These are phyloP conservation scores for Nidularia pulvinata DNA, from an alignment of 768 basidiomycete genomes.

Conservation along the genomic window DNA sequence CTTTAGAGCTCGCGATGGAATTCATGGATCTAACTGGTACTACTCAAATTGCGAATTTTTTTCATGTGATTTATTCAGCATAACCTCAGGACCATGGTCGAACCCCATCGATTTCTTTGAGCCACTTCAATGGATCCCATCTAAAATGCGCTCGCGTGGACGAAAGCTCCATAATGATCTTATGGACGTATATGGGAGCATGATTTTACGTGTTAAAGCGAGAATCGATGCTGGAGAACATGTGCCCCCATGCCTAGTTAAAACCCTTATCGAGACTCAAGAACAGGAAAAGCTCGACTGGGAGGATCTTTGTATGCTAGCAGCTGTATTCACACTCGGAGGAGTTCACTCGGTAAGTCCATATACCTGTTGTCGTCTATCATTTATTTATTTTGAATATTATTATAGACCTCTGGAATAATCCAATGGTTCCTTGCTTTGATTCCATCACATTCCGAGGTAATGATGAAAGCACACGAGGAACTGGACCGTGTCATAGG, in stretches of 20 bases:
- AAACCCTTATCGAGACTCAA: constrained; percentile 28
- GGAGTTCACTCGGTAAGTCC: constrained; percentile 37
- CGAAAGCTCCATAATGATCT: constrained; percentile 33
- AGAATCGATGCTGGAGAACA: constrained; percentile 30
- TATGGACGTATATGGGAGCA: constrained; percentile 30
- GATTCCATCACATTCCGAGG: constrained; percentile 22
- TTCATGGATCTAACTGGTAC: constrained; percentile 31
- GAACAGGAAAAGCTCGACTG: constrained; percentile 32
- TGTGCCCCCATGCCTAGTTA: constrained; percentile 41
- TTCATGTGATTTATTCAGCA: constrained; percentile 11
- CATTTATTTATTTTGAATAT: neutral
- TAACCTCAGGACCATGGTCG: constrained; percentile 36
- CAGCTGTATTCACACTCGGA: constrained; percentile 38
- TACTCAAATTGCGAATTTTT: constrained; percentile 1
- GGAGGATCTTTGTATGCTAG: constrained; percentile 35
- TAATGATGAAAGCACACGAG: constrained; percentile 22
- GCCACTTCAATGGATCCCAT: constrained; percentile 38
- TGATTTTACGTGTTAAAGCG: constrained; percentile 31
- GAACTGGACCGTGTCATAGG: constrained; percentile 27
- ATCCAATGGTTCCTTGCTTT: constrained; percentile 32
- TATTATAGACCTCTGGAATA: constrained; percentile 23
- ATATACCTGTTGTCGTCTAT: neutral
- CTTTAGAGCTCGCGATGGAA: constrained; percentile 35
- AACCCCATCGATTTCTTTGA: constrained; percentile 43
- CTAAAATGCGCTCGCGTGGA: constrained; percentile 28